A percentile compares a stretch with the other conserved stretches of the same genome.
phyloP scores from a whole-genome alignment of 768 basidiomycete genomes.

The Trametes punicea region DNA sequence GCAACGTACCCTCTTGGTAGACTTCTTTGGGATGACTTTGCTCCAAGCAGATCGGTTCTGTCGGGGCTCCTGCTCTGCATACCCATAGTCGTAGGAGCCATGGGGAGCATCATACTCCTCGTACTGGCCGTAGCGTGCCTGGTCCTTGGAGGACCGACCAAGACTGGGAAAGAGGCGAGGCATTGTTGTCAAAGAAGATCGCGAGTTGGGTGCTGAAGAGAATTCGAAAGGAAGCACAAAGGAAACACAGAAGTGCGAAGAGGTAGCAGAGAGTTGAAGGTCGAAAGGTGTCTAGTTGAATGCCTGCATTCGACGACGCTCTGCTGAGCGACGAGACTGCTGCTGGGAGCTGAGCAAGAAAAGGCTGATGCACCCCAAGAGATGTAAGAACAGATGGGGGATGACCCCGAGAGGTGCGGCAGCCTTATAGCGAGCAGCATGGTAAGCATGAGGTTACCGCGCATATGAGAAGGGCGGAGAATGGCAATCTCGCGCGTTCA shows the following conservation, averaged over 20 bases:
- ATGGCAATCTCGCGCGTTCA: constrained; percentile 9
- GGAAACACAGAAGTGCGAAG: neutral
- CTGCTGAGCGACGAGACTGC: constrained; percentile 6
- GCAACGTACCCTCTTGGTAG: constrained; percentile 18
- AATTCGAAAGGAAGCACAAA: neutral
- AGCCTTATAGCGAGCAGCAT: constrained; percentile 14
- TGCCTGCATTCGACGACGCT: constrained; percentile 15
- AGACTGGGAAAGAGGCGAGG: constrained; percentile 28
- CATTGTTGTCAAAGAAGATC: constrained; percentile 15
- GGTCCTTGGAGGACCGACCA: constrained; percentile 24
- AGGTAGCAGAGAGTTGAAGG: neutral
- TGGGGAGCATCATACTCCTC: constrained; percentile 21
- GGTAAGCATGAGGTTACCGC: constrained; percentile 20
- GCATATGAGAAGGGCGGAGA: constrained; percentile 16
- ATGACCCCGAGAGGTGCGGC: constrained; percentile 6
- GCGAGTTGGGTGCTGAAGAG: neutral
- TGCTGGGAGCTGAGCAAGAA: constrained; percentile 1
- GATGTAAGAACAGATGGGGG: constrained; percentile 6
- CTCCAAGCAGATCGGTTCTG: constrained; percentile 25
- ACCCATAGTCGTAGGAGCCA: constrained; percentile 22
- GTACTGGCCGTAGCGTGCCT: constrained; percentile 14
- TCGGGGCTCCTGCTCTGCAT: constrained; percentile 16
- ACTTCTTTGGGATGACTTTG: constrained; percentile 20
- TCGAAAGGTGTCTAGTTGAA: constrained; percentile 14
- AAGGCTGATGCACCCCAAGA: neutral